Evolutionary conservation across 2,329 filamentous ascomycete genomes (phyloP).

Genomic region (Trichoderma sp.): DNA sequence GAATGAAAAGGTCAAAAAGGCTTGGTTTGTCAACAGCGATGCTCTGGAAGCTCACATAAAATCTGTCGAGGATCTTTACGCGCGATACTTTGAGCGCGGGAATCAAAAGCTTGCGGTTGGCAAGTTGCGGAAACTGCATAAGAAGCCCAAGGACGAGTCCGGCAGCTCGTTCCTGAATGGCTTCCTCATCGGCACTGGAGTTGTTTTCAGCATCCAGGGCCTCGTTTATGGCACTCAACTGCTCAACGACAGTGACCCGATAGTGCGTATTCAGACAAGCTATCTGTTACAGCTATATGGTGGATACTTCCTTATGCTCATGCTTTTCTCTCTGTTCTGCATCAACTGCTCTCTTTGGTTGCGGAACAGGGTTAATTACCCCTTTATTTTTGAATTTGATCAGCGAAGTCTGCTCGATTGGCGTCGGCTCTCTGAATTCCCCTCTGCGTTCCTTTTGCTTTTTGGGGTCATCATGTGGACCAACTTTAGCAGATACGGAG

Average conservation of each 20-base stretch:
- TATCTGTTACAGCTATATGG: slow-evolving; percentile 87
- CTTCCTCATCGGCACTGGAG: slow-evolving; percentile 64
- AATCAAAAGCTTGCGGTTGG: slow-evolving; percentile 88
- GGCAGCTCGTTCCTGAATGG: slow-evolving; percentile 59
- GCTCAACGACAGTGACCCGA: slow-evolving; percentile 46
- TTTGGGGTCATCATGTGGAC: slow-evolving; percentile 82
- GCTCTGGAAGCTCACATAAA: slow-evolving; percentile 76
- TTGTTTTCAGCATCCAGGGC: slow-evolving; percentile 64
- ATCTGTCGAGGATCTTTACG: slow-evolving; percentile 84
- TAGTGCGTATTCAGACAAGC: slow-evolving; percentile 51
- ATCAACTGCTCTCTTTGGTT: slow-evolving; percentile 82
- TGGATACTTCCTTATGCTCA: slow-evolving; percentile 82
- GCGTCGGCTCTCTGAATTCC: slow-evolving; percentile 82
- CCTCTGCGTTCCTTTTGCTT: slow-evolving; percentile 75
- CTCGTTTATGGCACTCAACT: slow-evolving; percentile 58
- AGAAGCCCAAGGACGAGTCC: slow-evolving; percentile 54
- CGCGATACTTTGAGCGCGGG: slow-evolving; percentile 88
- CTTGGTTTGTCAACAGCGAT: slow-evolving; percentile 90
- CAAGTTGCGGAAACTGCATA: slow-evolving; percentile 74
- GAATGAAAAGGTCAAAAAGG: slow-evolving; percentile 84
- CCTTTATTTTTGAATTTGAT: slow-evolving; percentile 96
- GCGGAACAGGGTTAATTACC: slow-evolving; percentile 84
- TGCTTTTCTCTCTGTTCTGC: slow-evolving; percentile 80
- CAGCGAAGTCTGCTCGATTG: slow-evolving; percentile 82
- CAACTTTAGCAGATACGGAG: slow-evolving; percentile 73